Evolutionary conservation across 2,329 filamentous ascomycete species (phyloP), one percentile per base, ranked within the genome.

Genomic region (Decorospora gaudefroyi): DNA sequence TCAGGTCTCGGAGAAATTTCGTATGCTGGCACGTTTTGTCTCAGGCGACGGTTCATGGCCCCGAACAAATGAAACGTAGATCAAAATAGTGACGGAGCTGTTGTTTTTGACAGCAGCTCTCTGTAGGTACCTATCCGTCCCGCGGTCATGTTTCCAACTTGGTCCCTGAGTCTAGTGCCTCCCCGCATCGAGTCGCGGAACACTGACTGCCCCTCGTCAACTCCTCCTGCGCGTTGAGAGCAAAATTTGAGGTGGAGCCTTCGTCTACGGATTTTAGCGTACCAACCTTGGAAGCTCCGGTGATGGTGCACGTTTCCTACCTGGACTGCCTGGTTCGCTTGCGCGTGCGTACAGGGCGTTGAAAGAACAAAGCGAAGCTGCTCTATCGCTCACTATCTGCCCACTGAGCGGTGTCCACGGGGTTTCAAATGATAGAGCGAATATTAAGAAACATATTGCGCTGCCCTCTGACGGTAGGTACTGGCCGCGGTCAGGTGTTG

Each of bases 401-500:
- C 45, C 36, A 12, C 28, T 26, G 29, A 35, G 29, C 30, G 34
- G 4, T 17, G 34, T 31, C 30, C 27, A 31, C 42, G 37, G 33
- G 44, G 40, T 42, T 46, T 33, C 36, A 38, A 33, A 33, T 43
- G 43, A 49, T 47, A 44, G 39, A 53, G 42, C 36, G 48, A 42
- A 45, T 35, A 45, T 43, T 46, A 46, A 55, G 54, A 40, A 45
- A 46, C 51, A 56, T 51, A 56, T 57, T 57, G 50, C 45, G 49
- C 43, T 47, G 48, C 42, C 34, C 42, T 53, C 28, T 28, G 23
- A 27, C 42, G 43, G 26, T 46, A 43, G 50, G 48, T 51, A 46
- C 51, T 55, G 43, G 51, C 38, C 47, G 40, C 42, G 51, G 53
- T 58, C 57, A 59, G 52, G 54, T 61, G 58, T 51, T 58, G 51